Percentiles rank a stretch among this genome's conserved stretches.
These are phyloP conservation scores for Verticillium albo-atrum DNA, from an alignment of 2,329 filamentous ascomycete genomes.

Conservation along the genomic window DNA sequence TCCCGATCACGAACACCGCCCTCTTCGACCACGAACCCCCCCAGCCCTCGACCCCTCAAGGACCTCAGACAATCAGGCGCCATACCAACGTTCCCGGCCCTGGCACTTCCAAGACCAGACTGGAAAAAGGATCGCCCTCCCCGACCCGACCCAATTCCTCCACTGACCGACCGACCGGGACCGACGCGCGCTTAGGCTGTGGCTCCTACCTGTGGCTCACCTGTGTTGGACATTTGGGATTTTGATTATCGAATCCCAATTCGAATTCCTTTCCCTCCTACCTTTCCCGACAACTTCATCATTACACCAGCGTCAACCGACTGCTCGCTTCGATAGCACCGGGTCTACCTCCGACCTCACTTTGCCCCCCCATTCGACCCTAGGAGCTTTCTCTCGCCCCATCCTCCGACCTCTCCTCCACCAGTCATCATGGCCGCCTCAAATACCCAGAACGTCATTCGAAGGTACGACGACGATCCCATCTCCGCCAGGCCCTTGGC, in stretches of 20 bases:
- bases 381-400: background rate
- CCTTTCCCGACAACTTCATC: background rate
- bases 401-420: background rate
- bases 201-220: background rate
- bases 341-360: background rate
- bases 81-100: background rate
- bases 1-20: background rate
- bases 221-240: background rate
- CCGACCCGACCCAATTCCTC: background rate
- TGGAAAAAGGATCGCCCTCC: background rate
- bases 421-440: slow-evolving; percentile 33
- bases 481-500: slow-evolving; percentile 6
- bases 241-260: background rate
- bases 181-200: background rate
- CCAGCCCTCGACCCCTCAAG: background rate
- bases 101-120: background rate
- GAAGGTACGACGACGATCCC: slow-evolving; percentile 49
- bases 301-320: background rate
- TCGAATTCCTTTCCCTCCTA: background rate
- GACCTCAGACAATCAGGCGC: background rate
- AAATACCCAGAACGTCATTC: slow-evolving; percentile 54
- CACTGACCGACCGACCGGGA: background rate
- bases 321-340: background rate
- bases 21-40: background rate
- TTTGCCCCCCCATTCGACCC: background rate